phyloP scores from a whole-genome alignment of 208 protist genomes.

The Leishmania lainsoni region DNA sequence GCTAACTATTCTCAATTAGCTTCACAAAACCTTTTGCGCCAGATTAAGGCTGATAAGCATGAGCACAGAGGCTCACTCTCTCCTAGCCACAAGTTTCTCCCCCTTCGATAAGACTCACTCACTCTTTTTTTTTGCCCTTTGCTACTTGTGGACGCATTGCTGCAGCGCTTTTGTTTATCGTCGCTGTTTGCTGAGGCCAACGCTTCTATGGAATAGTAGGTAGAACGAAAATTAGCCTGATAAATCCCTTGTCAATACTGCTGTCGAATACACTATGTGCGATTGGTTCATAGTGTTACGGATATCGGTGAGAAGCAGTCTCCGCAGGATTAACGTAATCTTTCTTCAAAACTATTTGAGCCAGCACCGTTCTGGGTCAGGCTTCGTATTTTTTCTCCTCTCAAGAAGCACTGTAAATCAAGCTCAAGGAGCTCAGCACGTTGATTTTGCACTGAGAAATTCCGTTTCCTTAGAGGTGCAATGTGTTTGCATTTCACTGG shows the following conservation, averaged over 20 bases:
- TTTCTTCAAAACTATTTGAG: not conserved
- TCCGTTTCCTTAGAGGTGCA: not conserved
- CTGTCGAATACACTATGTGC: not conserved
- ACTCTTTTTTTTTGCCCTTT: not conserved
- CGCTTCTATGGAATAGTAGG: not conserved
- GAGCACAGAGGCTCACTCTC: not conserved
- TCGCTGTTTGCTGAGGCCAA: not conserved
- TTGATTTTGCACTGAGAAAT: not conserved
- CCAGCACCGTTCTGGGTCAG: not conserved
- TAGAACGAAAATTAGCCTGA: not conserved
- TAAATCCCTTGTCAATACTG: not conserved
- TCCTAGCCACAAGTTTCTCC: conserved; percentile 14
- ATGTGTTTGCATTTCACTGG: not conserved
- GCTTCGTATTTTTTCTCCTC: not conserved
- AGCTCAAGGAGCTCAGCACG: not conserved
- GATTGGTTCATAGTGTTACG: not conserved
- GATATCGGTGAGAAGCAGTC: not conserved
- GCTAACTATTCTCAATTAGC: conserved; percentile 31
- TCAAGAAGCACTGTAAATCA: not conserved
- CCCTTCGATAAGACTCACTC: not conserved
- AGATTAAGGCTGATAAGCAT: conserved; percentile 34
- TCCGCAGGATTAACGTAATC: not conserved
- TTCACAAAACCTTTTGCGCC: conserved; percentile 24
- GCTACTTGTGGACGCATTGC: not conserved
- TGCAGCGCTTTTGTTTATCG: not conserved